phyloP scores from a whole-genome alignment of 352 stramenopile species.

The Elongisporangium senticosum region DNA sequence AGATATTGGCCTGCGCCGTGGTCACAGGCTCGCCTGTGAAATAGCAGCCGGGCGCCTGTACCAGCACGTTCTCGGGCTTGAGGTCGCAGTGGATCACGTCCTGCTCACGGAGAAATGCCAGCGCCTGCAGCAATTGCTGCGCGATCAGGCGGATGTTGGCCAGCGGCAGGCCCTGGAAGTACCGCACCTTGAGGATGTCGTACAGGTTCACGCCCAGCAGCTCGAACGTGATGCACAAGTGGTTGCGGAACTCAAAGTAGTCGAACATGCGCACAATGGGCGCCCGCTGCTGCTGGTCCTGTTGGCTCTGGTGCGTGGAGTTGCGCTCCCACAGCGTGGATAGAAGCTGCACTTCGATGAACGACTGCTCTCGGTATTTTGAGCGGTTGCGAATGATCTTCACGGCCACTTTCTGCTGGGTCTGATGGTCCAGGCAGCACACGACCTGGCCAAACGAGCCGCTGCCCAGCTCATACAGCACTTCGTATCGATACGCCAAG shows the following conservation, averaged over 20 bases:
- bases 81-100: slow-evolving; percentile 97
- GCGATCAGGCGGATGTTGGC: slow-evolving; percentile 83
- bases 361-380: slow-evolving; percentile 94
- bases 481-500: slow-evolving; percentile 91
- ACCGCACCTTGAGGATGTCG: slow-evolving; percentile 93
- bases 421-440: slow-evolving; percentile 85
- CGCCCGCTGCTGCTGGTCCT: slow-evolving; percentile 15
- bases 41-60: slow-evolving; percentile 10
- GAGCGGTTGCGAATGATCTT: slow-evolving; percentile 98
- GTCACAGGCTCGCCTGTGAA: slow-evolving; percentile 20
- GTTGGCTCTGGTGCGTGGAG: not conserved
- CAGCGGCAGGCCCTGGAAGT: slow-evolving; percentile 94
- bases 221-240: slow-evolving; percentile 97
- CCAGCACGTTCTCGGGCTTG: slow-evolving; percentile 97
- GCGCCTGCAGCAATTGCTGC: slow-evolving; percentile 79
- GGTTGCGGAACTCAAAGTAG: slow-evolving; percentile 91
- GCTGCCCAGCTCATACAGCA: slow-evolving; percentile 93
- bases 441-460: slow-evolving; percentile 99
- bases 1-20: slow-evolving; percentile 56
- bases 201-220: slow-evolving; percentile 95
- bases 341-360: slow-evolving; percentile 95
- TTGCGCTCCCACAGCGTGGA: slow-evolving; percentile 40
- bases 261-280: slow-evolving; percentile 89
- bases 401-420: slow-evolving; percentile 87
- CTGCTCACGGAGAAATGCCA: slow-evolving; percentile 71